A percentile compares a stretch with the other conserved stretches of the same genome.
Conservation (phyloP, 2,329 filamentous ascomycete genomes). For the Phialemoniopsis sp. region DNA sequence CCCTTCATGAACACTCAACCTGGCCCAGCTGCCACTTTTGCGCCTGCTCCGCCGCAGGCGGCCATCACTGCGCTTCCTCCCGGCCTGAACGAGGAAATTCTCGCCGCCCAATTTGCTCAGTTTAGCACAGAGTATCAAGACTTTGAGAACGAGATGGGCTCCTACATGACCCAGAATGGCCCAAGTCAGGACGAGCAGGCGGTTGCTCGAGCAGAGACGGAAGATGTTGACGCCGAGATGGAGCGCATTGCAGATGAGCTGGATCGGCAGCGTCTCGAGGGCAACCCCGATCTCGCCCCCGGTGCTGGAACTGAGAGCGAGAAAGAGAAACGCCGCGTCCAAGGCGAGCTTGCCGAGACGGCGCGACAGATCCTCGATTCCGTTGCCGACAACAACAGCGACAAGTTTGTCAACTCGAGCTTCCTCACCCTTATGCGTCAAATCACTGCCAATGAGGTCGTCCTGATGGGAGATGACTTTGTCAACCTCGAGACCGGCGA, state of each 20-base stretch:
- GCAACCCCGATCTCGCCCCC: neutral
- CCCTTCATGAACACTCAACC: no score
- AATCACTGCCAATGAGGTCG: conserved; percentile 67
- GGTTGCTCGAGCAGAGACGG: conserved; percentile 10
- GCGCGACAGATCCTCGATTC: conserved; percentile 67
- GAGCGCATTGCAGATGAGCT: conserved; percentile 15
- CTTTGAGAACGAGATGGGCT: conserved; percentile 18
- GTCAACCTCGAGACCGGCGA: conserved; percentile 20
- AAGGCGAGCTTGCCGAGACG: conserved; percentile 66
- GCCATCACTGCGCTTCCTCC: no score
- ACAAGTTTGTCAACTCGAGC: conserved; percentile 74
- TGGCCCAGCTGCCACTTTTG: no score
- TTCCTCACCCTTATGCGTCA: conserved; percentile 76
- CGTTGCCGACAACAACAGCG: conserved; percentile 62
- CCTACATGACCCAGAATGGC: conserved; percentile 25
- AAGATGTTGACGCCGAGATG: conserved; percentile 14
- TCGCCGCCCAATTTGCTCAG: conserved; percentile 12
- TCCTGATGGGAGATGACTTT: conserved; percentile 56
- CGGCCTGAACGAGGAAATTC: conserved; percentile 6
- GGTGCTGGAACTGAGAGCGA: conserved; percentile 3
- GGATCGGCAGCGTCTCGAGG: conserved; percentile 3
- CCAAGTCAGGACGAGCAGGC: conserved; percentile 10
- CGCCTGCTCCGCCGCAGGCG: no score
- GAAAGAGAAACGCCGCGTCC: conserved; percentile 18
- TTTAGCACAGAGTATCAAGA: conserved; percentile 9